A percentile compares a stretch with the other conserved stretches of the same genome.
Conservation (phyloP, 345 rosid species). For the Ricinus communis region DNA sequence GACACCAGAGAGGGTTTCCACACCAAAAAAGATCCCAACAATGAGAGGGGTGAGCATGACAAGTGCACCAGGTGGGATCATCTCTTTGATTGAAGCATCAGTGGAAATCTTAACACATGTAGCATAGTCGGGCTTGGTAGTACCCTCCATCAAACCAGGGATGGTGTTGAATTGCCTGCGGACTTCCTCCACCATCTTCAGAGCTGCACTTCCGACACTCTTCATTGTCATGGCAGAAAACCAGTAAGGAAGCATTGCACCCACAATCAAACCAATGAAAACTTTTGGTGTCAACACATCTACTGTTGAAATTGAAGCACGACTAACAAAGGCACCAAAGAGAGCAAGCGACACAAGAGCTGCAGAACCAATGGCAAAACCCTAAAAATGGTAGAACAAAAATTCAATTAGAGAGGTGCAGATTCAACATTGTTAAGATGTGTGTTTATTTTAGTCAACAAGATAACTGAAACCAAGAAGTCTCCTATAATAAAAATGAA, state of each 20-base stretch:
- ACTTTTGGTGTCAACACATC: constrained; percentile 34
- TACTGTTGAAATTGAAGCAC: constrained; percentile 28
- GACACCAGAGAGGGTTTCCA: constrained; percentile 33
- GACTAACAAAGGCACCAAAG: constrained; percentile 36
- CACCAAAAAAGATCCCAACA: constrained; percentile 30
- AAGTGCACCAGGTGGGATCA: constrained; percentile 98
- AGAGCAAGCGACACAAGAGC: constrained; percentile 64
- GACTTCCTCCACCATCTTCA: constrained; percentile 99
- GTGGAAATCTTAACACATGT: constrained; percentile 98
- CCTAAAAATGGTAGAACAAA: constrained; percentile 36
- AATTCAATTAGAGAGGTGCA: too few species aligned
- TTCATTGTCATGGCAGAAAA: constrained; percentile 99
- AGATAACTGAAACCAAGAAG: not conserved
- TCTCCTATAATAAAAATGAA: not conserved
- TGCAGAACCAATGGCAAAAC: constrained; percentile 78
- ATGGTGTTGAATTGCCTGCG: constrained; percentile 97
- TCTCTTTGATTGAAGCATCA: constrained; percentile 96
- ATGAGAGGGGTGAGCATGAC: constrained; percentile 94
- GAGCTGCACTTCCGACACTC: constrained; percentile 97
- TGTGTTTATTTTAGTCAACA: not conserved
- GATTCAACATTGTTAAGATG: too few species aligned
- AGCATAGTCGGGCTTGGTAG: constrained; percentile 90
- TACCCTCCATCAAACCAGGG: constrained; percentile 96
- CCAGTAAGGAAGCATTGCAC: constrained; percentile 82
- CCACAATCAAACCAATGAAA: constrained; percentile 31